A percentile compares a stretch with the other conserved stretches of the same genome.
phyloP scores from a whole-genome alignment of 345 rosid genomes.

The Moricandia arvensis region DNA sequence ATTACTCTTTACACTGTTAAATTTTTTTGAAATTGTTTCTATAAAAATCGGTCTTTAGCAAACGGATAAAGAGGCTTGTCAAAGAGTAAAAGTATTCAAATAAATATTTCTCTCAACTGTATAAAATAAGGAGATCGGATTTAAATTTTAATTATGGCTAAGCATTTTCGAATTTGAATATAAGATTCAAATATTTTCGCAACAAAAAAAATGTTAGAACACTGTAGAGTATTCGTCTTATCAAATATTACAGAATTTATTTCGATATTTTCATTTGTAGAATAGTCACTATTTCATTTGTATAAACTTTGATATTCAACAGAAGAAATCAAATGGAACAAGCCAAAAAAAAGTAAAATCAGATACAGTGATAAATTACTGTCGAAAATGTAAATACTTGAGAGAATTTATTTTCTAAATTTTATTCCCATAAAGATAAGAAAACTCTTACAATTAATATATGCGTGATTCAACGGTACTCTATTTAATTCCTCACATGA shows the following conservation, averaged over 20 bases:
- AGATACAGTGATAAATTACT: not conserved
- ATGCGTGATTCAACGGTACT: conserved; percentile 37
- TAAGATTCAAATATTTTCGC: not conserved
- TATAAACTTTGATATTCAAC: not conserved
- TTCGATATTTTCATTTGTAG: not conserved
- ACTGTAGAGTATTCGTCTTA: not conserved
- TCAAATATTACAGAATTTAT: not conserved
- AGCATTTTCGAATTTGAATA: not conserved
- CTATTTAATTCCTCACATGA: conserved; percentile 39
- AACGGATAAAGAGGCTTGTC: conserved; percentile 10
- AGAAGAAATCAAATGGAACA: not conserved
- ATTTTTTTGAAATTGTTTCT: not conserved
- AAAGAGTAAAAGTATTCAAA: not conserved
- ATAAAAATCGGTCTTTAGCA: conserved; percentile 13
- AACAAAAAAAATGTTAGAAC: not conserved
- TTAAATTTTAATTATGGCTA: not conserved
- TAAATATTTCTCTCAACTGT: not conserved
- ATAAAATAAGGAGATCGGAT: not conserved
- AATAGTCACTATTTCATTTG: not conserved
- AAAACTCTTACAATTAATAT: conserved; percentile 20
- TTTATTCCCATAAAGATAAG: conserved; percentile 10
- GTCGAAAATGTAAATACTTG: not conserved
- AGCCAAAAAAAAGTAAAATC: not conserved
- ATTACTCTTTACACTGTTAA: not conserved
- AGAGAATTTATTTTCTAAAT: not conserved